Evolutionary conservation across 1,284 basidiomycete genomes (phyloP), one percentile per base, ranked within the genome.

Genomic region (Pholiota adiposa): DNA sequence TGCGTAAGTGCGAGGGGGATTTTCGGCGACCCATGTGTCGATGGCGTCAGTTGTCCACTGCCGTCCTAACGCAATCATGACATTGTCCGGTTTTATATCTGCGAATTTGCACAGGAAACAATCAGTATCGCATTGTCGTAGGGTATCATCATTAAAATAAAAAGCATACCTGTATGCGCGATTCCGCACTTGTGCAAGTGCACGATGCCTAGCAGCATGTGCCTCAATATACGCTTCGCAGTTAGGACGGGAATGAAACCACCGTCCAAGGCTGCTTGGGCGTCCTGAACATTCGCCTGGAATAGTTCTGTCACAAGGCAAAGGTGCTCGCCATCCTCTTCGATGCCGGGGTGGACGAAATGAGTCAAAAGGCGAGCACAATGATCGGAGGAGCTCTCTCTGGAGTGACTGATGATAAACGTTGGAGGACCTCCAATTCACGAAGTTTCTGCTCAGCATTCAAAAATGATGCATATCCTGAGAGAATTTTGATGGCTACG

Each of bases 401-500:
- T 33, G 31, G 54, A 46, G 54, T 21, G 14, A 31, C 31, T 4
- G 51, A 55, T 14, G 61, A 59, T 23, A 68, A 49, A n/a, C 51
- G 58, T 40, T 64, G 57, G 29, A 63, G 57, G 14, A 63, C 62
- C 31, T 57, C 61, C 36, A 67, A 56, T 56, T 68, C 67, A 46
- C 62, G 59, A 8, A 68, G 58, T 51, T 61, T 60, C 36, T 59
- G 46, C 19, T 64, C 59, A 23, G 9, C 38, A 49, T 65, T 64
- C 43, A 63, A 46, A 21, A 57, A 18, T 14, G 64, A 64, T 5
- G 65, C 67, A 48, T 61, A 57, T 50, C 68, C 65, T 8, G 48
- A 60, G 29, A 68, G 60, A 43, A 64, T 62, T 56, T 69, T 69
- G 57, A 69, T 49, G 38, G 66, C 62, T 19, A 68, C 65, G 50